Evolutionary conservation across 2,329 filamentous ascomycete species (phyloP).

Genomic region (Aspergillus carbonarius): DNA sequence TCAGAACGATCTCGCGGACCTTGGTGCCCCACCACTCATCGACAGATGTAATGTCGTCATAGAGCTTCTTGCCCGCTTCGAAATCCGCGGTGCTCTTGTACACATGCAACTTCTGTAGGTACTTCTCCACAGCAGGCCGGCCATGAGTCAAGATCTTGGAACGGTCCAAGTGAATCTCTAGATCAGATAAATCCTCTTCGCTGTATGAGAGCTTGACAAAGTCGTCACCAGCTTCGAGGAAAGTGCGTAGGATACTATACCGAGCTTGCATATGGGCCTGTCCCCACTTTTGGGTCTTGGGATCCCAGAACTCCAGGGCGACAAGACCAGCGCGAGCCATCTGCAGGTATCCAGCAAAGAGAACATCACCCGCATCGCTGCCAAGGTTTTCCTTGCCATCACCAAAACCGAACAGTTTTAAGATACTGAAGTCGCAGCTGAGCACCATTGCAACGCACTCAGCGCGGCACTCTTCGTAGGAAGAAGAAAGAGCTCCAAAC

Average conservation of each 20-base stretch:
- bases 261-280: conserved; percentile 90
- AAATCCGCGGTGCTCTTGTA: conserved; percentile 91
- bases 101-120: conserved; percentile 86
- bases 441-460: conserved; percentile 93
- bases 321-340: conserved; percentile 93
- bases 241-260: conserved; percentile 74
- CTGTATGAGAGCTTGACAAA: conserved; percentile 80
- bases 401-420: conserved; percentile 90
- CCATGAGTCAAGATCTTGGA: conserved; percentile 83
- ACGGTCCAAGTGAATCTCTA: conserved; percentile 80
- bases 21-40: conserved; percentile 81
- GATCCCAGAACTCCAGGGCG: conserved; percentile 92
- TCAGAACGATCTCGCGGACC: conserved; percentile 65
- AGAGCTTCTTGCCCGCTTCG: conserved; percentile 72
- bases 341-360: conserved; percentile 83
- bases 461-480: conserved; percentile 92
- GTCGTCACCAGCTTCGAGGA: conserved; percentile 79
- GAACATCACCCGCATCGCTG: conserved; percentile 76
- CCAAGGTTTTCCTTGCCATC: conserved; percentile 72
- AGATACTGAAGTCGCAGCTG: conserved; percentile 81
- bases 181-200: conserved; percentile 73
- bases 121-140: conserved; percentile 77
- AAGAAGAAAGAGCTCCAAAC: conserved; percentile 82
- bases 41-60: conserved; percentile 79
- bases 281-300: conserved; percentile 86